Conservation (phyloP, 768 basidiomycete genomes). For the Lactifluus rugatus region DNA sequence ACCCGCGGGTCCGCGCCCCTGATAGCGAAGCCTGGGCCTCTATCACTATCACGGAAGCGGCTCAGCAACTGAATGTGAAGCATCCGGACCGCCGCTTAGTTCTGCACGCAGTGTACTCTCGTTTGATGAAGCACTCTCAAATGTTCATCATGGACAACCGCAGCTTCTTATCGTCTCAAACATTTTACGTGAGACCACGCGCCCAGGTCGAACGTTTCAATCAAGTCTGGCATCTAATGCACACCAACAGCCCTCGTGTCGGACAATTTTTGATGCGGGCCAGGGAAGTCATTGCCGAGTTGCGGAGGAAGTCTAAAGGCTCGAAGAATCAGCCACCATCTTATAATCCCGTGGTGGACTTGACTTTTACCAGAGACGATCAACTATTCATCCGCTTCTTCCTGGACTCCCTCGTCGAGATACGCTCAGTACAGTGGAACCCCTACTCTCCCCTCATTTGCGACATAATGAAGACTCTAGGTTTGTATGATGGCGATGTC, state of each 20-base stretch:
- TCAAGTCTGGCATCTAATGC: conserved; percentile 40
- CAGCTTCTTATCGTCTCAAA: conserved; percentile 38
- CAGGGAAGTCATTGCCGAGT: conserved; percentile 29
- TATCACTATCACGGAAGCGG: conserved; percentile 47
- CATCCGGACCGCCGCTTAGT: conserved; percentile 26
- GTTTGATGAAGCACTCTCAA: conserved; percentile 44
- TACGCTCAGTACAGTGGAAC: conserved; percentile 45
- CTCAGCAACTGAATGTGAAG: conserved; percentile 25
- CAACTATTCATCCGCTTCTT: conserved; percentile 50
- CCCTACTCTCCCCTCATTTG: conserved; percentile 47
- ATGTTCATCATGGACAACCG: conserved; percentile 44
- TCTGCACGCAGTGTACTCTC: conserved; percentile 48
- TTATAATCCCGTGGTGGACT: conserved; percentile 23
- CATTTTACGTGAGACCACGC: conserved; percentile 55
- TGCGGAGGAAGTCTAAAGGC: background rate
- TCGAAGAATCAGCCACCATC: conserved; percentile 23
- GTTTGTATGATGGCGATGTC: conserved; percentile 28
- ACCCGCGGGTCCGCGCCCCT: conserved; percentile 36
- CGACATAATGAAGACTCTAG: conserved; percentile 49
- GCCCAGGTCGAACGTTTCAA: conserved; percentile 44
- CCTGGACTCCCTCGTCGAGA: conserved; percentile 39
- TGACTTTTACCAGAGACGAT: conserved; percentile 45
- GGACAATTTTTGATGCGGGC: conserved; percentile 45
- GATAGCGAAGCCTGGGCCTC: conserved; percentile 44
- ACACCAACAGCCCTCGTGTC: conserved; percentile 32